Conservation (phyloP, 805 yeast species). For the Candida yuanshanica region DNA sequence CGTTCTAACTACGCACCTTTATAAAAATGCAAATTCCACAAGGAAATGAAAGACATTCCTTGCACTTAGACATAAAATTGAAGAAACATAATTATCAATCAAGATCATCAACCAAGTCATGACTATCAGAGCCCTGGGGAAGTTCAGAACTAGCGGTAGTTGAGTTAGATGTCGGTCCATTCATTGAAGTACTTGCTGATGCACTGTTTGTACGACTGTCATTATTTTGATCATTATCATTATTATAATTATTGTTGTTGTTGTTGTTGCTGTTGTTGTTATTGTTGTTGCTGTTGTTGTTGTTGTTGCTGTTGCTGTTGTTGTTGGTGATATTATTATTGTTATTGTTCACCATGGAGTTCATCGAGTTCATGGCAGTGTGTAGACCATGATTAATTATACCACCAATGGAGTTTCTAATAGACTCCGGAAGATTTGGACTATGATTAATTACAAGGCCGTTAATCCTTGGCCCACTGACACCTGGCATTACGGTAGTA, state of each 20-base stretch:
- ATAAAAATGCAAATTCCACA: not conserved
- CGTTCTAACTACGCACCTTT: too few relatives aligned
- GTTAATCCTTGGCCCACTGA: not conserved
- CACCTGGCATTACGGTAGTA: too few relatives aligned
- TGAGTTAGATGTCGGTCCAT: not conserved
- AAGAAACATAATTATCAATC: not conserved
- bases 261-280: constrained; percentile 3
- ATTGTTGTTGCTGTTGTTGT: constrained; percentile 1
- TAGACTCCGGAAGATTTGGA: not conserved
- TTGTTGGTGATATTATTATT: too few relatives aligned
- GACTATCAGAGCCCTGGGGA: not conserved
- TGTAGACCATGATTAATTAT: not conserved
- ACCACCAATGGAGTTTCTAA: not conserved
- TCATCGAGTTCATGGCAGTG: not conserved
- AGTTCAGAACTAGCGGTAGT: not conserved
- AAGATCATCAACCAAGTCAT: not conserved
- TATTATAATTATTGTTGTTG: too few relatives aligned
- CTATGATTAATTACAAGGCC: not conserved
- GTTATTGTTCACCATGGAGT: too few relatives aligned
- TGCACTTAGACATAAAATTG: not conserved
- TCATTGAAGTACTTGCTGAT: too few relatives aligned
- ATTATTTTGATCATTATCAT: too few relatives aligned
- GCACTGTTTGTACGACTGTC: too few relatives aligned
- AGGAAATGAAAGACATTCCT: not conserved
- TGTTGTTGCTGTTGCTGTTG: not conserved